Evolutionary conservation across 805 yeast genomes (phyloP).

Genomic region (Candida boidinii): DNA sequence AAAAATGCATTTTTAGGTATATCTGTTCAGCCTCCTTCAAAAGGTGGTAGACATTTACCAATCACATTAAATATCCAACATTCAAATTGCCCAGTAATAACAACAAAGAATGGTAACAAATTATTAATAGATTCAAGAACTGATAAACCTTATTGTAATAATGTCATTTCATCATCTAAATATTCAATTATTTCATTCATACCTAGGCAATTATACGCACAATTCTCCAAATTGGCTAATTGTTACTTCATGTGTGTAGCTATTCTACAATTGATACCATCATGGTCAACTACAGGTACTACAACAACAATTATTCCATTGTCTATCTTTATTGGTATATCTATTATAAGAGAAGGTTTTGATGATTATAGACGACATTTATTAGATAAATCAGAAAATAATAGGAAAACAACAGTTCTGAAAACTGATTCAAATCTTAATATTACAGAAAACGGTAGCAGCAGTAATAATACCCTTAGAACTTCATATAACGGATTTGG

Average conservation of each 20-base stretch:
- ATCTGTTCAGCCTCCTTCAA: conserved; percentile 40
- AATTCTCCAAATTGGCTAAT: conserved; percentile 89
- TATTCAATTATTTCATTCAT: conserved; percentile 74
- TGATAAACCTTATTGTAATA: conserved; percentile 49
- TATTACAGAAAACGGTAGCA: not conserved
- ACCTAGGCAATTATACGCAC: conserved; percentile 84
- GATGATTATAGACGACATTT: conserved; percentile 87
- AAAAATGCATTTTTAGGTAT: conserved; percentile 34
- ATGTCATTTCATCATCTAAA: conserved; percentile 77
- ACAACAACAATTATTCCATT: conserved; percentile 91
- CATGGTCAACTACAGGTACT: conserved; percentile 96
- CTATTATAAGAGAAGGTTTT: conserved; percentile 87
- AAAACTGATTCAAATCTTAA: too few relatives aligned
- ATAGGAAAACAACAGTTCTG: conserved; percentile 37
- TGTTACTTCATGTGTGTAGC: conserved; percentile 85
- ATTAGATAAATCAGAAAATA: conserved; percentile 81
- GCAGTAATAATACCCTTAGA: conserved; percentile 1
- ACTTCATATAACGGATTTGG: conserved; percentile 10
- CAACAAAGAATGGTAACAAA: conserved; percentile 21
- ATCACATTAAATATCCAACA: conserved; percentile 36
- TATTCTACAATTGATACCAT: conserved; percentile 89
- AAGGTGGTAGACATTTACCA: conserved; percentile 73
- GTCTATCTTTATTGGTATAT: conserved; percentile 75
- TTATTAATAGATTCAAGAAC: conserved; percentile 64
- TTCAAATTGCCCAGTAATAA: conserved; percentile 9